phyloP scores from a whole-genome alignment of 2,329 filamentous ascomycete species.

The Fusarium pininemorale region DNA sequence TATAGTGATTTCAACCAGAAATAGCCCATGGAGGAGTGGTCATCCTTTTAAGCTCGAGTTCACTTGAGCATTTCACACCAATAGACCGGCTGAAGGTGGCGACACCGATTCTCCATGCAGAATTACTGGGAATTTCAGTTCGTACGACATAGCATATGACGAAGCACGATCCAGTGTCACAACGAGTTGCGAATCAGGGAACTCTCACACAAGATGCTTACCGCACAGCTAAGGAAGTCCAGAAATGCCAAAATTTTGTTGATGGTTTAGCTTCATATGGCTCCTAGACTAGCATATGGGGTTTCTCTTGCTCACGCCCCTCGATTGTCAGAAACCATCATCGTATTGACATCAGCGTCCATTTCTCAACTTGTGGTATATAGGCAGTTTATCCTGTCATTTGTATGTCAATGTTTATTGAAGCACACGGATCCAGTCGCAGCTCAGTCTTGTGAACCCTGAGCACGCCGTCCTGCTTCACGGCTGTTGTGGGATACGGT shows the following conservation, averaged over 20 bases:
- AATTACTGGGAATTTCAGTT: neutral
- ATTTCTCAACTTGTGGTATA: neutral
- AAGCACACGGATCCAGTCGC: no score
- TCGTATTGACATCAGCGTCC: neutral
- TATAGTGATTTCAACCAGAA: neutral
- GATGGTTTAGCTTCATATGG: neutral
- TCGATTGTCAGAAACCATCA: neutral
- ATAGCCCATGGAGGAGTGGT: neutral
- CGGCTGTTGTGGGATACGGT: neutral
- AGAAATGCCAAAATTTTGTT: neutral
- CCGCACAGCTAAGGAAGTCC: neutral
- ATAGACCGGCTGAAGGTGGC: neutral
- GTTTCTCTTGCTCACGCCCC: neutral
- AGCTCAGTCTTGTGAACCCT: neutral
- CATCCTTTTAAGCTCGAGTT: neutral
- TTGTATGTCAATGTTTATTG: no score
- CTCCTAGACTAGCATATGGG: neutral
- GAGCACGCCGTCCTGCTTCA: neutral
- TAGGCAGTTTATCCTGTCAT: neutral
- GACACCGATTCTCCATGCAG: neutral
- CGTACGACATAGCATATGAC: conserved; percentile 2
- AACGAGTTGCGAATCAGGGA: neutral
- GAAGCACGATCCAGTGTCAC: neutral
- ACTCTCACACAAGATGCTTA: neutral
- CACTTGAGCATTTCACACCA: neutral